A percentile compares a stretch with the other conserved stretches of the same genome.
phyloP scores from a whole-genome alignment of 2,329 filamentous ascomycete species.

The Cladosporium sp. region DNA sequence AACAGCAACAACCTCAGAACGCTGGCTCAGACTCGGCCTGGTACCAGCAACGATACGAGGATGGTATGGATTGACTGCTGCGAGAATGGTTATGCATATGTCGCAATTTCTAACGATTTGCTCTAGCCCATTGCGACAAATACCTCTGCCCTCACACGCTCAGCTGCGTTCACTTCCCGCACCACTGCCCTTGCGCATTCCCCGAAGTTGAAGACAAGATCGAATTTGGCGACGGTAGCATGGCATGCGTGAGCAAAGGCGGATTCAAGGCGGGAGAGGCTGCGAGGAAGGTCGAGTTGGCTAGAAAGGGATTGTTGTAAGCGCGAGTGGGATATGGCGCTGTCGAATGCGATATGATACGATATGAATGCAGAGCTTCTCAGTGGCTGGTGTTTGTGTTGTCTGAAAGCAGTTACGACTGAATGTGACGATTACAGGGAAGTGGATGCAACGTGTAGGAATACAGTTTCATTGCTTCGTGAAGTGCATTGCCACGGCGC shows the following conservation, averaged over 20 bases:
- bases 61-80: constrained; percentile 52
- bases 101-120: neutral
- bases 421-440: too few relatives aligned
- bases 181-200: constrained; percentile 94
- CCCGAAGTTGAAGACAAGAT: constrained; percentile 64
- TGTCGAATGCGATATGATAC: constrained; percentile 6
- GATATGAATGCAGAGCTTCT: constrained; percentile 3
- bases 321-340: neutral
- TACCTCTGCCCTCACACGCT: constrained; percentile 95
- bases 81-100: neutral
- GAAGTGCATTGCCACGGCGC: neutral
- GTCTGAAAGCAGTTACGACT: too few relatives aligned
- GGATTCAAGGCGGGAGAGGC: constrained; percentile 73
- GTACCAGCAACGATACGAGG: constrained; percentile 72
- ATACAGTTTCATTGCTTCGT: constrained; percentile 17
- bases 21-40: constrained; percentile 79
- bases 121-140: constrained; percentile 77
- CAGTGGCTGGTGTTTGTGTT: neutral
- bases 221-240: constrained; percentile 71
- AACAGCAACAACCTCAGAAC: constrained; percentile 70
- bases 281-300: constrained; percentile 74
- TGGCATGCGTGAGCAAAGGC: constrained; percentile 73
- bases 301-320: constrained; percentile 74
- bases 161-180: constrained; percentile 92
- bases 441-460: too few relatives aligned